Evolutionary conservation across 108 stramenopile genomes (phyloP).

Genomic region (Fistulifera solaris): DNA sequence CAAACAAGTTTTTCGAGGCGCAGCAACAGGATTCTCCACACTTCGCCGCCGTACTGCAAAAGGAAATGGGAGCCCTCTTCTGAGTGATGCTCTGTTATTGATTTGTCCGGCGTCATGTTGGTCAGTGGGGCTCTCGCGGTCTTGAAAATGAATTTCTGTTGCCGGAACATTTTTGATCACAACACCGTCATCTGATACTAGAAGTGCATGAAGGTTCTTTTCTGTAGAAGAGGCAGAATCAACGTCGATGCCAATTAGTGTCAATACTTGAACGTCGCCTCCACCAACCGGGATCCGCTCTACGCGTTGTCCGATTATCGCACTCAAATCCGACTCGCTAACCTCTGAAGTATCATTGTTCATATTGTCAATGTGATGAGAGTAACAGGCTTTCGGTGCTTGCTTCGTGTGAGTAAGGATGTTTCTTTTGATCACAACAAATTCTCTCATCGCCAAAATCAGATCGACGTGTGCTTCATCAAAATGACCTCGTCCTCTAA

Average conservation of each 20-base stretch:
- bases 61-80: constrained; percentile 11
- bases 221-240: neutral
- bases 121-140: constrained; percentile 2
- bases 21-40: constrained; percentile 5
- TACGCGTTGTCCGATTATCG: neutral
- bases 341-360: neutral
- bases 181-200: constrained; percentile 23
- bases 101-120: neutral
- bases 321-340: constrained; percentile 3
- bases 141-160: constrained; percentile 2
- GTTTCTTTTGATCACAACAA: constrained; percentile 14
- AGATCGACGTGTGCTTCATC: constrained; percentile 13
- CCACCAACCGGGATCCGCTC: constrained; percentile 2
- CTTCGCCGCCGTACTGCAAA: constrained; percentile 5
- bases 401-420: neutral
- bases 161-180: constrained; percentile 12
- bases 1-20: constrained; percentile 8
- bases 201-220: neutral
- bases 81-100: neutral
- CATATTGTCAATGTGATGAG: neutral
- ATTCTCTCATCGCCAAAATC: constrained; percentile 24
- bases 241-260: neutral
- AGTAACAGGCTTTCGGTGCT: too few species aligned
- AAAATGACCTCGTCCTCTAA: constrained; percentile 14
- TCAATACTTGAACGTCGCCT: neutral